Percentiles rank a stretch among this genome's conserved stretches.
These are phyloP conservation scores for Oleoguttula mirabilis DNA, from an alignment of 495 filamentous ascomycete species.

Conservation along the genomic window DNA sequence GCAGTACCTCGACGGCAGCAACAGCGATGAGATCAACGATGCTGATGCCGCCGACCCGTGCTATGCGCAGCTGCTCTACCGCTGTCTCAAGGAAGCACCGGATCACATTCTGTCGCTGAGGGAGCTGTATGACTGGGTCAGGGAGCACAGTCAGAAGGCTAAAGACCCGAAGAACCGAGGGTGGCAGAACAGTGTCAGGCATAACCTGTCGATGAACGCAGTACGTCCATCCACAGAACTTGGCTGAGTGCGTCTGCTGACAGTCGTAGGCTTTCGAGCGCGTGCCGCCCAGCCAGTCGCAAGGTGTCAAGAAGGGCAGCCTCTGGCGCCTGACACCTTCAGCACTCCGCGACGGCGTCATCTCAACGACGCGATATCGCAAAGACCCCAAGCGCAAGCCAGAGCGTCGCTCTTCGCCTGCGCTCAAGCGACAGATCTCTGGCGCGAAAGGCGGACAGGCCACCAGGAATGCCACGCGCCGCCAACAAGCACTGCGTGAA, in stretches of 20 bases:
- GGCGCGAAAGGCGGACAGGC: constrained; percentile 46
- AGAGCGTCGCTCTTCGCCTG: constrained; percentile 37
- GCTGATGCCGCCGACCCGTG: constrained; percentile 43
- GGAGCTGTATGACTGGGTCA: constrained; percentile 87
- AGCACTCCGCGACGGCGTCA: constrained; percentile 49
- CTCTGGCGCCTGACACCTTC: constrained; percentile 55
- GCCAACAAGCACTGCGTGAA: constrained; percentile 9
- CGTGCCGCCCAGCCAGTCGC: constrained; percentile 35
- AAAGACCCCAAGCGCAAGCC: constrained; percentile 33
- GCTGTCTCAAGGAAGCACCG: constrained; percentile 54
- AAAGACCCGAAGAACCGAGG: constrained; percentile 44
- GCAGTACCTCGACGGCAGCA: background rate
- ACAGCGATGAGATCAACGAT: constrained; percentile 15
- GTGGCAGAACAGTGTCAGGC: constrained; percentile 95
- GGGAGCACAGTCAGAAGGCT: constrained; percentile 64
- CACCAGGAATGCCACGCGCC: constrained; percentile 26
- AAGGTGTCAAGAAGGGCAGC: constrained; percentile 45
- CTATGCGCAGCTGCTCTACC: constrained; percentile 74
- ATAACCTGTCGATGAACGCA: constrained; percentile 93
- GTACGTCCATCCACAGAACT: no score
- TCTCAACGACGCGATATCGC: constrained; percentile 65
- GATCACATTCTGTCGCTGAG: constrained; percentile 62
- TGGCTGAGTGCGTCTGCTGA: no score
- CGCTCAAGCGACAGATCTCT: constrained; percentile 41
- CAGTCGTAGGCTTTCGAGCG: constrained; percentile 59